phyloP scores from a whole-genome alignment of 768 basidiomycete genomes.

The Phallus indusiatus region DNA sequence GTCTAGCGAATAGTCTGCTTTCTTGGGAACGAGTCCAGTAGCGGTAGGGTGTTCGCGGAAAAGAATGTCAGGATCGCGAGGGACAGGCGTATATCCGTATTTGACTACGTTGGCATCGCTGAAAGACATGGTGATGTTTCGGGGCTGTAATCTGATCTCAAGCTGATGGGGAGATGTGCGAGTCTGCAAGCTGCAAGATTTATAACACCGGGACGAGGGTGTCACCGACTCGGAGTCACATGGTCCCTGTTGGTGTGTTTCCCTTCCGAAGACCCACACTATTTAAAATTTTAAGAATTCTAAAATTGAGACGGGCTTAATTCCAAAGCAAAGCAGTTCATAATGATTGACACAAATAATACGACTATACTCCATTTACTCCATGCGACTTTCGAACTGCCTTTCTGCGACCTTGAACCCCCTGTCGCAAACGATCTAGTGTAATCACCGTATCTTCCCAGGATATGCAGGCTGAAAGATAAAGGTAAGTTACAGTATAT shows the following conservation, averaged over 20 bases:
- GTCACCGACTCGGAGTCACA: no score
- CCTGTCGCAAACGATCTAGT: slow-evolving; percentile 79
- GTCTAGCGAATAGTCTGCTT: slow-evolving; percentile 28
- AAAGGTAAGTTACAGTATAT: background rate
- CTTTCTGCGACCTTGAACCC: slow-evolving; percentile 60
- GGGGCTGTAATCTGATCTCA: background rate
- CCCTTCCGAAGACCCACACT: no score
- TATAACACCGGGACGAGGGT: no score
- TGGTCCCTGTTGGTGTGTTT: no score
- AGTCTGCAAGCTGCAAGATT: no score
- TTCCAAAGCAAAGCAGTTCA: background rate
- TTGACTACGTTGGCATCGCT: slow-evolving; percentile 2
- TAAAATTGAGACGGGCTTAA: no score
- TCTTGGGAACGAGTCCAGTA: slow-evolving; percentile 31
- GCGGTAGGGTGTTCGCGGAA: slow-evolving; percentile 37
- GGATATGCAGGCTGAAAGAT: slow-evolving; percentile 56
- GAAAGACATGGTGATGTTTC: background rate
- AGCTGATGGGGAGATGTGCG: no score
- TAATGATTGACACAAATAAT: background rate
- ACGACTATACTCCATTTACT: background rate
- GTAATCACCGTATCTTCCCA: slow-evolving; percentile 82
- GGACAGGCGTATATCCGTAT: slow-evolving; percentile 41
- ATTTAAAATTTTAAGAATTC: no score
- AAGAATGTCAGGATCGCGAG: slow-evolving; percentile 39
- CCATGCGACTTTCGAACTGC: background rate